phyloP scores from a whole-genome alignment of 805 yeast species.

The Metschnikowia henanensis region DNA sequence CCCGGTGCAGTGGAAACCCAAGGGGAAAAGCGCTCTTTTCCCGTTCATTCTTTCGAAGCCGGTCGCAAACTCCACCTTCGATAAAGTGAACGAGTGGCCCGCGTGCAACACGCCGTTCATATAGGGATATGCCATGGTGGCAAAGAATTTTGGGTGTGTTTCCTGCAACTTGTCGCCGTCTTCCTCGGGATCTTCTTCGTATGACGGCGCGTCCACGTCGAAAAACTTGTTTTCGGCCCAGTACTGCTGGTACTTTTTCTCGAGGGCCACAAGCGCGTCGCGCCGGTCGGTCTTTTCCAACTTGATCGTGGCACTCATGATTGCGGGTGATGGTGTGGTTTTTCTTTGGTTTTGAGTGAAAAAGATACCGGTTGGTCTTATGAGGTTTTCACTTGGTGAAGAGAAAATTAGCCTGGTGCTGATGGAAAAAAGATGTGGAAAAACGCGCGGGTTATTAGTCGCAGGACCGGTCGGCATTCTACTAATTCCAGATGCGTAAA shows the following conservation, averaged over 20 bases:
- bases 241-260: slow-evolving; percentile 78
- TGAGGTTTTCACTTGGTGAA: too few relatives aligned
- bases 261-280: slow-evolving; percentile 87
- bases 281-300: slow-evolving; percentile 82
- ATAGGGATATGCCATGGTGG: slow-evolving; percentile 97
- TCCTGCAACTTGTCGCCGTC: slow-evolving; percentile 69
- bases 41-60: slow-evolving; percentile 97
- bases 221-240: slow-evolving; percentile 89
- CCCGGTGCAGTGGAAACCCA: slow-evolving; percentile 99
- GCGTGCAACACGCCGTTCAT: slow-evolving; percentile 99
- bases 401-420: background rate
- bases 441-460: background rate
- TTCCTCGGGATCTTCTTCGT: slow-evolving; percentile 52
- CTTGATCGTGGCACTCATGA: slow-evolving; percentile 43
- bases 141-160: slow-evolving; percentile 82
- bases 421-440: background rate
- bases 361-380: too few relatives aligned
- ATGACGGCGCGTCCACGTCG: slow-evolving; percentile 84
- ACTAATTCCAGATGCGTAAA: too few relatives aligned
- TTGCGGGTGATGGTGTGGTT: too few relatives aligned
- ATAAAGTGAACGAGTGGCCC: slow-evolving; percentile 93
- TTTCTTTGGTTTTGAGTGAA: too few relatives aligned
- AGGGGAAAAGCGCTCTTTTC: slow-evolving; percentile 87
- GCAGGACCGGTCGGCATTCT: too few relatives aligned
- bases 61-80: slow-evolving; percentile 88